Base-by-base conservation (phyloP, 129 eudicot genomes). In the Kitagawia praeruptora region DNA sequence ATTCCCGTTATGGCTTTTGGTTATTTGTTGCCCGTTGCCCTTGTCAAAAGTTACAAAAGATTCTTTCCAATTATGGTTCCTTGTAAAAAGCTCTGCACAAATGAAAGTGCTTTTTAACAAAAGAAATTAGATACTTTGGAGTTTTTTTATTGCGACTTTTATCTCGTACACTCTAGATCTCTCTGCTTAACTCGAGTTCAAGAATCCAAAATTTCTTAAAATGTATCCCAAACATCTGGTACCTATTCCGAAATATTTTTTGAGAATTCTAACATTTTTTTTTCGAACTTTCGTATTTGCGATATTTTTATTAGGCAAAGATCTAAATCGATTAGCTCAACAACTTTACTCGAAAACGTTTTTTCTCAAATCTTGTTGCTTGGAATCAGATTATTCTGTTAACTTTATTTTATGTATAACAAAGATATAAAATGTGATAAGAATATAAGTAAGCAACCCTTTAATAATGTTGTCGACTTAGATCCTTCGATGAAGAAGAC, bases 391-490 rank as follows among this genome's bases (percentile, higher is more conserved):
- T 54, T 54, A 54, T 54, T 6, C 25, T 54, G 10, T 6, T 25
- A 5, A 8, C 37, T 61, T n/a, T 25, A 19, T 61, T 10, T 8
- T 10, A 61, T 8, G 67, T 8, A 7, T 54, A 23, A 58, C 14
- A 23, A 21, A 31, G 42, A 67, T 12, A 31, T 31, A 13, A 27
- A 66, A 14, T 13, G 73, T 67, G 40, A 27, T 31, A 42, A 67
- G 23, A 67, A 67, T 14, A 67, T 15, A 67, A 0, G 25, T 61
- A 61, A 61, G 69, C 69, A 21, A n/a, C 15, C 28, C 27, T 61
- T 61, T n/a, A 61, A 61, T 61, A 61, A 61, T 61, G 34, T 9
- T n/a, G 69, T 61, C 39, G 73, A 67, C 41, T 71, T 71, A 71
- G 49, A 71, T 71, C 7, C 75, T 41, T 34, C 45, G 25, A 70